A percentile compares a stretch with the other conserved stretches of the same genome.
Conservation (phyloP, 2,329 filamentous ascomycete species). For the Ascochyta clinopodiicola region DNA sequence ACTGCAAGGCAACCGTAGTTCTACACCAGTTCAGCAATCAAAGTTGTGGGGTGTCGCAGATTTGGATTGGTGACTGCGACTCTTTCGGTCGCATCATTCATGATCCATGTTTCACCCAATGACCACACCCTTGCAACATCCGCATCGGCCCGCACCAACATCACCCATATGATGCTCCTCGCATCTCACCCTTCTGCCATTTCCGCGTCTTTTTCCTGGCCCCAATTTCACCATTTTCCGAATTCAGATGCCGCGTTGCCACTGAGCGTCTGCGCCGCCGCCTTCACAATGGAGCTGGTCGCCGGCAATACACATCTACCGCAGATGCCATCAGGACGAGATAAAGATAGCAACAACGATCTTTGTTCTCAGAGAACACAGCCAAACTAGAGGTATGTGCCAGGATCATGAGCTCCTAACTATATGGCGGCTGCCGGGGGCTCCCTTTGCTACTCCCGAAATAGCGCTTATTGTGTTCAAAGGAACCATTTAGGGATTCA, state of each 20-base stretch:
- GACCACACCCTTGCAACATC: slow-evolving; percentile 24
- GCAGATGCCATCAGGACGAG: slow-evolving; percentile 32
- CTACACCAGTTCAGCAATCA: slow-evolving; percentile 7
- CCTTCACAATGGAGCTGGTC: slow-evolving; percentile 39
- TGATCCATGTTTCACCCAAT: slow-evolving; percentile 39
- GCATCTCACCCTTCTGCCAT: slow-evolving; percentile 13
- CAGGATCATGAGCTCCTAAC: not conserved
- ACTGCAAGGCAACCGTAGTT: slow-evolving; percentile 14
- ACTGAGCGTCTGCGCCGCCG: slow-evolving; percentile 32
- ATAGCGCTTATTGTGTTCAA: slow-evolving; percentile 9
- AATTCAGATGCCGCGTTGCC: slow-evolving; percentile 25
- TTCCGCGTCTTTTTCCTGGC: slow-evolving; percentile 16
- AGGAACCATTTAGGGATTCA: slow-evolving; percentile 5
- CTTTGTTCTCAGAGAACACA: slow-evolving; percentile 22
- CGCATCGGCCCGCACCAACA: slow-evolving; percentile 19
- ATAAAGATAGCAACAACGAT: slow-evolving; percentile 26
- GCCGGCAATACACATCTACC: slow-evolving; percentile 26
- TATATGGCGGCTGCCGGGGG: slow-evolving; percentile 1
- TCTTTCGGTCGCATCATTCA: slow-evolving; percentile 41
- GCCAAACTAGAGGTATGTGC: slow-evolving; percentile 12
- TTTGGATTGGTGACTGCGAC: slow-evolving; percentile 32
- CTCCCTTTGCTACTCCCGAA: slow-evolving; percentile 7
- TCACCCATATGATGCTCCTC: slow-evolving; percentile 32
- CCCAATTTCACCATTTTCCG: slow-evolving; percentile 8
- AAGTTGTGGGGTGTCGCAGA: slow-evolving; percentile 23